Evolutionary conservation across 1,284 basidiomycete genomes (phyloP), one percentile per base, ranked within the genome.

Genomic region (Boletellus dicymbophilus): DNA sequence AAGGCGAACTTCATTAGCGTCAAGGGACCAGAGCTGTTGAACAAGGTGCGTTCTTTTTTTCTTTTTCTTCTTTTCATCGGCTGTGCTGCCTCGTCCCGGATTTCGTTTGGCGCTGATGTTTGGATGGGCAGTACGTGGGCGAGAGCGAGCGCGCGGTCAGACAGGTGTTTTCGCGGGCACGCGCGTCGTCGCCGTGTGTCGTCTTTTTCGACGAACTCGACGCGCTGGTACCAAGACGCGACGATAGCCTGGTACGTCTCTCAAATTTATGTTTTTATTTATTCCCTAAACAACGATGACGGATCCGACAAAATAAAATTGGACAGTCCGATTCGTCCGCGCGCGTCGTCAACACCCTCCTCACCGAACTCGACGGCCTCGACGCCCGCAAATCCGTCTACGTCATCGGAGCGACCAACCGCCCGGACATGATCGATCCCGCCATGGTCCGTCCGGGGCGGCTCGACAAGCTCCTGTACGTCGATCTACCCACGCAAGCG

Each of bases 381-480:
- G 93, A 97, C 58, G 78, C 87, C 0, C 84, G 95, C 52, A 95
- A 92, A 65, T 82, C 85, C 44, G 95, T 98, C 46, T 98, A 96
- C 65, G 95, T 98, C 23, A 95, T 98, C 57, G 96, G 90, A 0
- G 96, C 96, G 1, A 99, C 96, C 6, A 98, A 99, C 71, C 79
- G 96, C n/a, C 96, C 96, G 1, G 96, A 98, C 73, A 98, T 98
- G 85, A 95, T 98, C 56, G 96, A 98, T 66, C 96, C 96, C 1
- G 96, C 96, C 5, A 98, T 98, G 95, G 93, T 95, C 49, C 88
- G 95, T 16, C 96, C 96, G 0, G 96, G 96, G 0, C 84, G 96
- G 3, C 80, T 99, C 13, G 96, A 99, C 76, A 98, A 98, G 70
- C 80, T 98, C 8, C 80, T 99, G 25, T 99, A 98, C 65, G 95